Base-by-base conservation (phyloP, 441 rosid genomes). In the Breynia disticha region DNA sequence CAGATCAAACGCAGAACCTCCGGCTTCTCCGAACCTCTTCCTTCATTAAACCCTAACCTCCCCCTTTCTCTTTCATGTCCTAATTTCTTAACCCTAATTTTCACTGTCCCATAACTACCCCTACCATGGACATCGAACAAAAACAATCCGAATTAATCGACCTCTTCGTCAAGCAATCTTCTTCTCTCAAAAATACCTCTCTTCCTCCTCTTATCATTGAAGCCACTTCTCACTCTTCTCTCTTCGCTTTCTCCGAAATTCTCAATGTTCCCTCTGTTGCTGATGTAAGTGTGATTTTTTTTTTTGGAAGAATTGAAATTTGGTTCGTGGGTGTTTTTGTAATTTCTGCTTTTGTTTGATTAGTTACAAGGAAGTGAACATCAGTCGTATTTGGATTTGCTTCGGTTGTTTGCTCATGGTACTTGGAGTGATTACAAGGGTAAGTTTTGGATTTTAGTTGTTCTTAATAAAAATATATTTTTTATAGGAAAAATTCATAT, bases 181-280 rank as follows among this genome's bases (percentile, higher is more conserved):
- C 88, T 52, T 20, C 76, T 42, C 73, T 71, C 52, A 72, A 71
- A 15, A 87, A 76, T 59, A 64, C 95, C 9, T 69, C 82, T 7
- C 82, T 89, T 10, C 59, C 52, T 1, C 52, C 83, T 20, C 47
- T 89, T 69, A 60, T 93, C 56, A 24, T 72, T 46, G 97, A 89
- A 49, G 96, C 96, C 64, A 89, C 99, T 24, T 86, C 97, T 57
- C 80, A 89, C 57, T 89, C 95, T 21, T 86, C 76, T 15, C 97
- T 93, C 47, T 93, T 93, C 58, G 96, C 95, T 54, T 93, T 87
- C 83, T 89, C 97, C 18, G 99, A 93, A 87, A 87, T 93, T 76
- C 87, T 93, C 67, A 77, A 83, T 18, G 80, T 80, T 13, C 90
- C 90, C 19, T 65, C 46, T 53, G 69, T 89, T 55, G 63, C 72